phyloP scores from a whole-genome alignment of 2,329 filamentous ascomycete genomes.

The Trichoderma atroviride region DNA sequence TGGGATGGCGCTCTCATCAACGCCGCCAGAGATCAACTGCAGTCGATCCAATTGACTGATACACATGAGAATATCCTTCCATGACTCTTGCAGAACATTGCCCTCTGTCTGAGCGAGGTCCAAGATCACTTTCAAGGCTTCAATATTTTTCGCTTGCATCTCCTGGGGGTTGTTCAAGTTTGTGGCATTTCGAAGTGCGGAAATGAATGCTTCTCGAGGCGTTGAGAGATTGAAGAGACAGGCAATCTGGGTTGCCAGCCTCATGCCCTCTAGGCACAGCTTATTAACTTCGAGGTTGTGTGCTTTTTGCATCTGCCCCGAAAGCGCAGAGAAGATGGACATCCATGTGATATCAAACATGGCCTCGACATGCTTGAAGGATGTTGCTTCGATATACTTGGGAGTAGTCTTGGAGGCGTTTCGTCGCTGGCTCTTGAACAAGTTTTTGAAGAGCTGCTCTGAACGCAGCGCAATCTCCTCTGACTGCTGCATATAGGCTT shows the following conservation, averaged over 20 bases:
- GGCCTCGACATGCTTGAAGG: slow-evolving; percentile 90
- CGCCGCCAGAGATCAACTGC: slow-evolving; percentile 90
- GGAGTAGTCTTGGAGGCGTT: slow-evolving; percentile 70
- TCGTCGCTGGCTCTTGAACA: slow-evolving; percentile 85
- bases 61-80: slow-evolving; percentile 93
- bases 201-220: slow-evolving; percentile 93
- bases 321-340: slow-evolving; percentile 95
- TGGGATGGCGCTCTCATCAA: slow-evolving; percentile 88
- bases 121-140: slow-evolving; percentile 87
- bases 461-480: slow-evolving; percentile 80
- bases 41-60: slow-evolving; percentile 95
- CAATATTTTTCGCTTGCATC: slow-evolving; percentile 94
- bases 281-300: slow-evolving; percentile 92
- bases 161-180: slow-evolving; percentile 95
- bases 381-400: slow-evolving; percentile 89
- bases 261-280: slow-evolving; percentile 93
- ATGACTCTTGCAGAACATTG: slow-evolving; percentile 84
- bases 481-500: slow-evolving; percentile 92
- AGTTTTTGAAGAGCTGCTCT: slow-evolving; percentile 86
- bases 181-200: slow-evolving; percentile 87
- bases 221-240: slow-evolving; percentile 92
- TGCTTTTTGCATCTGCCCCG: slow-evolving; percentile 88
- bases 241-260: slow-evolving; percentile 87
- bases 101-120: slow-evolving; percentile 93
- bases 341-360: slow-evolving; percentile 99